Evolutionary conservation across 257 asterid genomes (phyloP).

Genomic region (Solanum bulbocastanum): DNA sequence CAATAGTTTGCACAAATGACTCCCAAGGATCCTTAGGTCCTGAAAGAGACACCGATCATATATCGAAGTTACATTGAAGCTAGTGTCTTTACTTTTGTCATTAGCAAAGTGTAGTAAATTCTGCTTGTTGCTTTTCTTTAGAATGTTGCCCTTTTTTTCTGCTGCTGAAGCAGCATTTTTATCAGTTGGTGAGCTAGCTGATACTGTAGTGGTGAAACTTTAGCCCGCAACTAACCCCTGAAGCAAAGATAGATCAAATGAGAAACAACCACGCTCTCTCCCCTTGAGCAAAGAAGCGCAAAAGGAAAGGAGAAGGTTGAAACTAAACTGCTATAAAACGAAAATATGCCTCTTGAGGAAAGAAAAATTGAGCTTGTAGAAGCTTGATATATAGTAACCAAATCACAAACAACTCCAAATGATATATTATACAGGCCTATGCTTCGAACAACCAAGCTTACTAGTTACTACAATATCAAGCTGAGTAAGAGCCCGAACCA

Average conservation of each 20-base stretch:
- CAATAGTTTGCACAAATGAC: not conserved
- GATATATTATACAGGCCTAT: not conserved
- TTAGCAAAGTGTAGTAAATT: not conserved
- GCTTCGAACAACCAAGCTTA: not conserved
- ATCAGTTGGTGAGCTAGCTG: not conserved
- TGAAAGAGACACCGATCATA: not conserved
- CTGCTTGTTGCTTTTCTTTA: not conserved
- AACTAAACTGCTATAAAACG: not conserved
- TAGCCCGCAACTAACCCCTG: not conserved
- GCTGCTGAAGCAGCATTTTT: not conserved
- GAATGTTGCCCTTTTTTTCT: not conserved
- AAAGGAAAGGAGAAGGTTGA: not conserved
- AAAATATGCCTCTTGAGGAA: not conserved
- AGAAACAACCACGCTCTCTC: not conserved
- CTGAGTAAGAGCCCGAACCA: not conserved
- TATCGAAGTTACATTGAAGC: not conserved
- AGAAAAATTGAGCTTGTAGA: not conserved
- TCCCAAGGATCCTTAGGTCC: not conserved
- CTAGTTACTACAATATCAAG: not conserved
- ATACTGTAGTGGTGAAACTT: not conserved
- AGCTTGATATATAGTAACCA: not conserved
- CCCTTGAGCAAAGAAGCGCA: not conserved
- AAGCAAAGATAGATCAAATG: not conserved
- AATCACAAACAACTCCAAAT: not conserved
- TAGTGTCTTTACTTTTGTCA: not conserved